Conservation (phyloP, 1,284 basidiomycete species). For the Porodaedalea pini region DNA sequence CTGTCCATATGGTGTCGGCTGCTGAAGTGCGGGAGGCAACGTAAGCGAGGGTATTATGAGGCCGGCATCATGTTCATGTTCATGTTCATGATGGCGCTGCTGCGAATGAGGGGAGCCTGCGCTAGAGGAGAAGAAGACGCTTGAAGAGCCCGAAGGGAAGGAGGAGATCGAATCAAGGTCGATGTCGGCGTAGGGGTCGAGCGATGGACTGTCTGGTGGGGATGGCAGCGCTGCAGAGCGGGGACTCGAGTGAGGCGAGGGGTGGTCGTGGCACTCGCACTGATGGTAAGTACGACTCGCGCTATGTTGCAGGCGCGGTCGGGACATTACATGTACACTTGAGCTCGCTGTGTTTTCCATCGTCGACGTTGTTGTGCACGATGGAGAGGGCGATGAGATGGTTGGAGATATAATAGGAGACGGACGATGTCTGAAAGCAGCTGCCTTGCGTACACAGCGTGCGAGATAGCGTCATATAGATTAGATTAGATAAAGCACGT, state of each 20-base stretch:
- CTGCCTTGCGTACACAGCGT: not conserved
- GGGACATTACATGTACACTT: too few relatives aligned
- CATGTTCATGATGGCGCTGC: constrained; percentile 31
- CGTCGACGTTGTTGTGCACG: not conserved
- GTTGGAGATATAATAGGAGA: too few relatives aligned
- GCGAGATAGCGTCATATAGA: not conserved
- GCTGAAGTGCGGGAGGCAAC: constrained; percentile 53
- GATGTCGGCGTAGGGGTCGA: constrained; percentile 13
- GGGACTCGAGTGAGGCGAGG: constrained; percentile 40
- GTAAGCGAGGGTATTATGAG: constrained; percentile 69
- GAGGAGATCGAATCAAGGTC: constrained; percentile 57
- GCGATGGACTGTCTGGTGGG: constrained; percentile 51
- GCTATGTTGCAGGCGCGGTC: not conserved
- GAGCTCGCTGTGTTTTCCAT: not conserved
- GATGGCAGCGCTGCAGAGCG: constrained; percentile 46
- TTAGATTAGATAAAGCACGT: not conserved
- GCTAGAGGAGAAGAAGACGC: constrained; percentile 71
- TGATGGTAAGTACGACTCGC: not conserved
- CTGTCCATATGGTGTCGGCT: constrained; percentile 60
- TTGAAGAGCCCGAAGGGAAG: constrained; percentile 67
- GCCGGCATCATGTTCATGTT: constrained; percentile 42
- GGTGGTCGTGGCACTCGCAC: constrained; percentile 16
- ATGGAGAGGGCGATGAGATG: not conserved
- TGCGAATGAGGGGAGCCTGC: constrained; percentile 51
- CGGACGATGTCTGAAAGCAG: not conserved